Conservation (phyloP, 1,284 basidiomycete genomes). For the Ustilago hordei region DNA sequence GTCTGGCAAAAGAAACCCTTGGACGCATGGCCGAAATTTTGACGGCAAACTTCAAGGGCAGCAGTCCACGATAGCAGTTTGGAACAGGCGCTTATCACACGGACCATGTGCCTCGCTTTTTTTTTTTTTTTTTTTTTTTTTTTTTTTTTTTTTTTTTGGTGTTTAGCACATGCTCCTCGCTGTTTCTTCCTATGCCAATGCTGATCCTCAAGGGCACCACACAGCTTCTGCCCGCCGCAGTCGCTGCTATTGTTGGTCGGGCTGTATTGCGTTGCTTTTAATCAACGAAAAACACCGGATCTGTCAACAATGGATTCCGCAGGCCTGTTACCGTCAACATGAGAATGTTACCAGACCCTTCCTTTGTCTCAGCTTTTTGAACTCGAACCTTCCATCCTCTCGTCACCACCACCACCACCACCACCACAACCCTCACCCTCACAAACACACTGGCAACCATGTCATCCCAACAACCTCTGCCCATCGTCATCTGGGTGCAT, state of each 20-base stretch:
- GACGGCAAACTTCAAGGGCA: neutral
- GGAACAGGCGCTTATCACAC: conserved; percentile 2
- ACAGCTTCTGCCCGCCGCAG: neutral
- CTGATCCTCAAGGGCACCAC: conserved; percentile 7
- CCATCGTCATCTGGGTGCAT: conserved; percentile 62
- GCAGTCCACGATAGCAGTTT: neutral
- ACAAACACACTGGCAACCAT: neutral
- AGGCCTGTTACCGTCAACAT: neutral
- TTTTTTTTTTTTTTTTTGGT: neutral
- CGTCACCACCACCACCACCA: neutral
- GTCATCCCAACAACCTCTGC: conserved; percentile 35
- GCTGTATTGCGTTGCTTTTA: neutral
- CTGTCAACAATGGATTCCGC: too few species aligned
- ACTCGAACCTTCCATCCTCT: conserved; percentile 1
- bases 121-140: neutral
- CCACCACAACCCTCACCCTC: neutral
- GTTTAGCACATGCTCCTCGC: conserved; percentile 3
- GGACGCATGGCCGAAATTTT: neutral
- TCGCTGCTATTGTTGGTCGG: neutral
- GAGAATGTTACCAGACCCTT: neutral
- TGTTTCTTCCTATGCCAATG: conserved; percentile 15
- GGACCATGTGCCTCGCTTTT: conserved; percentile 27
- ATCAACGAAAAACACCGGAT: neutral
- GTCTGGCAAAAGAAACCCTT: neutral
- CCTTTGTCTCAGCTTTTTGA: neutral